Base-by-base conservation (phyloP, 2,329 filamentous ascomycete genomes). In the Aaosphaeria pasadenensis region DNA sequence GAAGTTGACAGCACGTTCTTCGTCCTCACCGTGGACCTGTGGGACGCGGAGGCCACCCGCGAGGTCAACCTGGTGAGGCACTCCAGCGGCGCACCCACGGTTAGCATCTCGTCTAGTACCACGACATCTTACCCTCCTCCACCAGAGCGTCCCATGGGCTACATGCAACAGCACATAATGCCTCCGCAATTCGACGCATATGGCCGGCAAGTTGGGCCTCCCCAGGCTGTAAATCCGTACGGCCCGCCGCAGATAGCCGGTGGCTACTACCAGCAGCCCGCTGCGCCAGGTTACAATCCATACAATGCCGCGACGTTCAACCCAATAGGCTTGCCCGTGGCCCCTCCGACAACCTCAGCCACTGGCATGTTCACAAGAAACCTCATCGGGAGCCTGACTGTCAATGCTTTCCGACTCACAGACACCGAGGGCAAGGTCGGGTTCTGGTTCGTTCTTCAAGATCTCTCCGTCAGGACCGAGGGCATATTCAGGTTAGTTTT, bases 401-500 rank as follows among this genome's bases (percentile, higher is more conserved):
- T 91, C 31, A 96, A 91, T 62, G 92, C 92, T 1, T 92, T 91
- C 64, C 84, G 87, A 31, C 79, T 97, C 45, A 85, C 83, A 2
- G 91, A 97, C 57, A 82, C 85, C 0, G 77, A 88, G 11, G 86
- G 89, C 55, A 88, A 89, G 67, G 84, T 89, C 44, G 92, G 92
- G 2, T 91, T 96, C 55, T 99, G 92, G 92, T 99, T 99, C 62
- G 88, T 99, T 41, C 77, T 97, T 45, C 92, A 96, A 69, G 94
- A 99, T 72, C 77, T 99, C 39, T 96, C 91, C 60, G 92, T 99
- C 31, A 83, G 94, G 41, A 96, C 91, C 0, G 94, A 97, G 70
- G 94, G 94, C 7, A 82, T 78, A 50, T 99, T 97, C 71, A 82
- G 92, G 89, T 95, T 79, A 62, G 77, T 65, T 11, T 33, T 29